Conservation (phyloP, 192 early-diverging fungal species). For the Coemansia sp. region DNA sequence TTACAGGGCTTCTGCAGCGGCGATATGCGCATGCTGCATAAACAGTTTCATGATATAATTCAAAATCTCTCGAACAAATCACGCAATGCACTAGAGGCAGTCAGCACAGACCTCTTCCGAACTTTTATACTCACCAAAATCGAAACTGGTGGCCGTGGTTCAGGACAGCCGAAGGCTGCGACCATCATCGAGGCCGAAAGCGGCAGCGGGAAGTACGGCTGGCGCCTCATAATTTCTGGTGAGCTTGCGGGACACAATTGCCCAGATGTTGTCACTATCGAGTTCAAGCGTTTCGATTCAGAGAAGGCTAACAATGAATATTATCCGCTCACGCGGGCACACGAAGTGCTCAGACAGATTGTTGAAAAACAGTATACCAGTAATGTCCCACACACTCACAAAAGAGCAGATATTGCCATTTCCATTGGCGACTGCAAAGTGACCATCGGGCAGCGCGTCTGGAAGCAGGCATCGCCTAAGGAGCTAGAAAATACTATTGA, state of each 20-base stretch:
- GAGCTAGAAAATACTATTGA: background rate
- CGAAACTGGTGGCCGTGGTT: background rate
- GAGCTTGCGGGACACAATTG: background rate
- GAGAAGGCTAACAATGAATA: too few relatives aligned
- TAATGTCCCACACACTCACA: background rate
- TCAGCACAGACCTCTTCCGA: background rate
- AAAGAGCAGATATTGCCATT: background rate
- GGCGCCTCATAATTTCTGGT: background rate
- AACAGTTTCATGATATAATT: background rate
- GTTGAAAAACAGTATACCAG: too few relatives aligned
- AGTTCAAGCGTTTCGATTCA: background rate
- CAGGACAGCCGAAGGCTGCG: background rate
- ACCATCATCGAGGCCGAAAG: background rate
- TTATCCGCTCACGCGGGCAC: too few relatives aligned
- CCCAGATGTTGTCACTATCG: background rate
- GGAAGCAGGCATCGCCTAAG: background rate
- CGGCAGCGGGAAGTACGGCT: background rate
- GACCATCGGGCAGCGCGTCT: too few relatives aligned
- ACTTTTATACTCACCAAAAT: background rate
- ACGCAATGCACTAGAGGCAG: background rate
- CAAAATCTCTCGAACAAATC: background rate
- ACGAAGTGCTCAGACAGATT: too few relatives aligned
- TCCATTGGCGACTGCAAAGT: background rate
- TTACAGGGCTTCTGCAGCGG: background rate
- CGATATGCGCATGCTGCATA: background rate